A percentile compares a stretch with the other conserved stretches of the same genome.
phyloP scores from a whole-genome alignment of 2,329 filamentous ascomycete species.

The Cladorrhinum sp. region DNA sequence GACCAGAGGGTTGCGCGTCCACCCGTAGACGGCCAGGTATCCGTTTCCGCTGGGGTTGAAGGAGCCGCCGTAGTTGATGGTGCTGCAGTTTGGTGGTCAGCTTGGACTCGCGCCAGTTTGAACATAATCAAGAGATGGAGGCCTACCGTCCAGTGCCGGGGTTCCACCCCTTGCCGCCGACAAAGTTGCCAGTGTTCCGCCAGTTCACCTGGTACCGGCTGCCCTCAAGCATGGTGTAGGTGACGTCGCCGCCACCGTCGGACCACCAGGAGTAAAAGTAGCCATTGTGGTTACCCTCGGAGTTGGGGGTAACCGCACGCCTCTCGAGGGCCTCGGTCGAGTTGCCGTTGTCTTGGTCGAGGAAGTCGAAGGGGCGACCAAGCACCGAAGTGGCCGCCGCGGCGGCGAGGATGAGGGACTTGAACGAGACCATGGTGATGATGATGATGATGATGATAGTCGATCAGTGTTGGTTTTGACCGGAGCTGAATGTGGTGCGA shows the following conservation, averaged over 20 bases:
- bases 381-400: constrained; percentile 33
- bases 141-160: constrained; percentile 35
- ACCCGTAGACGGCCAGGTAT: constrained; percentile 40
- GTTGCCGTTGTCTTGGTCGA: constrained; percentile 24
- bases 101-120: neutral
- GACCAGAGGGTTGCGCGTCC: constrained; percentile 31
- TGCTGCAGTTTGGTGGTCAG: constrained; percentile 31
- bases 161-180: constrained; percentile 50
- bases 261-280: constrained; percentile 62
- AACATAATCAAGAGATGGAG: neutral
- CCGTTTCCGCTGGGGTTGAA: constrained; percentile 47
- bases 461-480: neutral
- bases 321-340: constrained; percentile 23
- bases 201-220: constrained; percentile 50
- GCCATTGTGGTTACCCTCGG: constrained; percentile 50
- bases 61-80: constrained; percentile 45
- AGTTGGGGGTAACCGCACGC: constrained; percentile 39
- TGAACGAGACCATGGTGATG: constrained; percentile 38
- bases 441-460: constrained; percentile 24
- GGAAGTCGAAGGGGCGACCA: constrained; percentile 36
- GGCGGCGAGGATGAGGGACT: constrained; percentile 36
- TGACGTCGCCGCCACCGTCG: constrained; percentile 47
- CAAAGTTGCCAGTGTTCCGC: constrained; percentile 45
- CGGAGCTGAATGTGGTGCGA: neutral
- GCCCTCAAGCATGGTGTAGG: constrained; percentile 51